Evolutionary conservation across 1,284 basidiomycete species (phyloP).

Genomic region (Moesziomyces antarcticus): DNA sequence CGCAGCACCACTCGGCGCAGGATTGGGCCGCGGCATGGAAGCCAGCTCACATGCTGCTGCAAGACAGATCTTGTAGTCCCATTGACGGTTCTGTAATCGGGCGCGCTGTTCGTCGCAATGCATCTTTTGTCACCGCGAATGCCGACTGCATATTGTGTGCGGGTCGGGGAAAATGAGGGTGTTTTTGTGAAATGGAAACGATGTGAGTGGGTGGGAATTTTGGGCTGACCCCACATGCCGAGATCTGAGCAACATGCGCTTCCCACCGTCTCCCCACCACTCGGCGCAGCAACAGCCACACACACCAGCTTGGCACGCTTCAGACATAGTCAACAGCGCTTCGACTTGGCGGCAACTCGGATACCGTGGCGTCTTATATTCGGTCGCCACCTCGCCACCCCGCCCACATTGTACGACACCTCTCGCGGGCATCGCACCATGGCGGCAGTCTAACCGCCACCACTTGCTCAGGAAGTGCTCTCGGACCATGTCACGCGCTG

Average conservation of each 20-base stretch:
- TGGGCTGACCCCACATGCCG: too few relatives aligned
- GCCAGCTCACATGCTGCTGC: slow-evolving; percentile 8
- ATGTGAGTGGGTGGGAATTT: too few relatives aligned
- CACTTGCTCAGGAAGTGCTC: not conserved
- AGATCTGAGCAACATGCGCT: too few relatives aligned
- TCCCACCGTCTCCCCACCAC: too few relatives aligned
- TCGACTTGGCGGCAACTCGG: too few relatives aligned
- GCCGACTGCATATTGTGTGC: not conserved
- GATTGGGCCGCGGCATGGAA: slow-evolving; percentile 27
- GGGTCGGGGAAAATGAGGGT: not conserved
- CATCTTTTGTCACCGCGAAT: not conserved
- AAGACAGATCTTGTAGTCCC: slow-evolving; percentile 18
- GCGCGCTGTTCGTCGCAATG: not conserved
- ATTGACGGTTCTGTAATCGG: too few relatives aligned
- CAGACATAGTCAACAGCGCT: too few relatives aligned
- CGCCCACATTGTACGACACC: too few relatives aligned
- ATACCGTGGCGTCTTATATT: too few relatives aligned
- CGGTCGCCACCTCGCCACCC: too few relatives aligned
- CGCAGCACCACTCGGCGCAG: slow-evolving; percentile 25
- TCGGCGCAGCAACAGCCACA: too few relatives aligned
- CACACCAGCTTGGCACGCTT: too few relatives aligned
- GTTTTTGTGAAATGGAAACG: not conserved
- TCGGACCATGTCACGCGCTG: not conserved
- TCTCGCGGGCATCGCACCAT: not conserved
- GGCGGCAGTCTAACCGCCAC: not conserved